A percentile compares a stretch with the other conserved stretches of the same genome.
Evolutionary conservation across 768 basidiomycete species (phyloP).

Genomic region (Phlebiopsis gigantea): DNA sequence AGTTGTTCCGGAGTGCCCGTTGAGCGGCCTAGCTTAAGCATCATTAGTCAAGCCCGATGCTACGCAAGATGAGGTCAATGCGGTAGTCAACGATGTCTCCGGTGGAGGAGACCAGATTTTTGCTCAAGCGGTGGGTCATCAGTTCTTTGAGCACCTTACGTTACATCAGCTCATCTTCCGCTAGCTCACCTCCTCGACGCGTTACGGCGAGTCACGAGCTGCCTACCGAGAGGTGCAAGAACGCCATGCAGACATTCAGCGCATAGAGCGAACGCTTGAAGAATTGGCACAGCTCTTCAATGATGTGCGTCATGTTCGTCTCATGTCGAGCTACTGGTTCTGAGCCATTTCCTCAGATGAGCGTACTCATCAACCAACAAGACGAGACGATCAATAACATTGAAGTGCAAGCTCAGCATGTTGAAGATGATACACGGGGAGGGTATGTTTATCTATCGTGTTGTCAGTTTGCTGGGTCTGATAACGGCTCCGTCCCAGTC

Average conservation of each 20-base stretch:
- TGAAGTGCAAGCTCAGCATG: constrained; percentile 55
- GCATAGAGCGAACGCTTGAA: constrained; percentile 82
- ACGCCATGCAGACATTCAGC: constrained; percentile 78
- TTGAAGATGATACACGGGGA: constrained; percentile 62
- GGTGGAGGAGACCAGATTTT: constrained; percentile 75
- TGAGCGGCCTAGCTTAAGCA: background rate
- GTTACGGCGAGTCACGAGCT: constrained; percentile 76
- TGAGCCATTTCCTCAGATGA: constrained; percentile 51
- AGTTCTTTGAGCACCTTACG: background rate
- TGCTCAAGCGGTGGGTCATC: constrained; percentile 67
- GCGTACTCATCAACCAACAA: constrained; percentile 71
- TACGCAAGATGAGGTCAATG: constrained; percentile 78
- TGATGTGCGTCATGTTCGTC: constrained; percentile 46
- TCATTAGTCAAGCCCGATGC: constrained; percentile 85
- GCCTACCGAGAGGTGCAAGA: constrained; percentile 88
- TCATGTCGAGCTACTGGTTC: background rate
- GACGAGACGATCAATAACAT: constrained; percentile 65
- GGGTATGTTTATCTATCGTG: constrained; percentile 44
- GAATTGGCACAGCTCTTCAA: constrained; percentile 86
- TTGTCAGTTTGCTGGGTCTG: background rate
- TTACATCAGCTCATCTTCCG: background rate
- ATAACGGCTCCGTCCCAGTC: constrained; percentile 30
- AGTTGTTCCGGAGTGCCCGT: constrained; percentile 14
- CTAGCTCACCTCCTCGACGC: constrained; percentile 69
- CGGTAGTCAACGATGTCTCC: constrained; percentile 81